Conservation (phyloP, 257 asterid species). For the Cinchona pubescens region DNA sequence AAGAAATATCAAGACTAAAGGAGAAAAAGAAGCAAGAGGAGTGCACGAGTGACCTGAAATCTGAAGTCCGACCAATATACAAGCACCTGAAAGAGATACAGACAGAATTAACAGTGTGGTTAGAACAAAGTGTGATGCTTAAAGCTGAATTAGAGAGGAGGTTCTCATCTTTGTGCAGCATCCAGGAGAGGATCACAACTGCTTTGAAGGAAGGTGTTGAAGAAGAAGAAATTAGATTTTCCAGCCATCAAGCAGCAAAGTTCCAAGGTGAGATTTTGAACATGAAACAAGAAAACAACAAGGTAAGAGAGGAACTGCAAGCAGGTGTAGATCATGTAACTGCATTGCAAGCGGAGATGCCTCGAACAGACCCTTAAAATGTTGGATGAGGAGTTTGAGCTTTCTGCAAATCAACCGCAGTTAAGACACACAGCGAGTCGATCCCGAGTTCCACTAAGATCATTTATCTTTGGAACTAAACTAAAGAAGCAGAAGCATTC, state of each 20-base stretch:
- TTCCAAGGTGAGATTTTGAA: constrained; percentile 83
- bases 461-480: constrained; percentile 71
- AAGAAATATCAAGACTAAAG: constrained; percentile 51
- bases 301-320: constrained; percentile 71
- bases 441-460: constrained; percentile 52
- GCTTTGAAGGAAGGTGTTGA: constrained; percentile 67
- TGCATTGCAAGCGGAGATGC: constrained; percentile 53
- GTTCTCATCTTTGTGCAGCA: constrained; percentile 61
- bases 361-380: constrained; percentile 52
- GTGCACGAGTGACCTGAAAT: constrained; percentile 41
- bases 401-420: constrained; percentile 48
- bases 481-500: constrained; percentile 65
- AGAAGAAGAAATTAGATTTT: constrained; percentile 63
- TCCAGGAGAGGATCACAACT: constrained; percentile 71
- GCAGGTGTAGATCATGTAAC: constrained; percentile 63
- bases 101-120: constrained; percentile 69
- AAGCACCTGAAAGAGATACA: constrained; percentile 83
- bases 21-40: constrained; percentile 58
- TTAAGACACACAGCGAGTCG: constrained; percentile 44
- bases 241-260: constrained; percentile 92
- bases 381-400: constrained; percentile 63
- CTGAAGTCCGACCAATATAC: constrained; percentile 74
- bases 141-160: constrained; percentile 69
- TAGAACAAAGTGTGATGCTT: constrained; percentile 58
- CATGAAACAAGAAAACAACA: constrained; percentile 93